phyloP scores from a whole-genome alignment of 257 asterid species.

The Rehmannia glutinosa region DNA sequence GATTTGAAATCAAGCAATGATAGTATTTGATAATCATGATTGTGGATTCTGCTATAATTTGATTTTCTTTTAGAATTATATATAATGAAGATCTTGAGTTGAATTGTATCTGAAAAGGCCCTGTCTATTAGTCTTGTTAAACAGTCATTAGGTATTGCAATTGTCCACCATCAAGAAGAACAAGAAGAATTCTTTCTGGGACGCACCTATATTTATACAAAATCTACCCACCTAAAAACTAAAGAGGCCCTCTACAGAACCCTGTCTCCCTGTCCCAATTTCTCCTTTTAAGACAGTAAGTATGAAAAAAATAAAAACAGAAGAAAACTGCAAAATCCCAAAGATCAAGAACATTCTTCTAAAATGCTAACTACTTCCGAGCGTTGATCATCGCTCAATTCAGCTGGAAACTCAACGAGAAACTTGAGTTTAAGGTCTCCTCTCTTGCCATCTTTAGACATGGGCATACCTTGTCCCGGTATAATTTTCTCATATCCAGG shows the following conservation, averaged over 20 bases:
- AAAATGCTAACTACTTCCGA: slow-evolving; percentile 47
- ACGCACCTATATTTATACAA: slow-evolving; percentile 22
- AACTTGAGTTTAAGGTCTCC: slow-evolving; percentile 82
- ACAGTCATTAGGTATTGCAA: not conserved
- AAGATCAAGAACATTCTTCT: slow-evolving; percentile 35
- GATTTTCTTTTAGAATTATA: not conserved
- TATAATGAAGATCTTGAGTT: no score
- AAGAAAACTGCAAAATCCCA: not conserved
- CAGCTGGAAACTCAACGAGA: slow-evolving; percentile 61
- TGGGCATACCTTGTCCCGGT: slow-evolving; percentile 86
- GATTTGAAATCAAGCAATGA: not conserved
- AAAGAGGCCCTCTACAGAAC: not conserved
- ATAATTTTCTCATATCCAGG: slow-evolving; percentile 74
- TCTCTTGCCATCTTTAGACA: slow-evolving; percentile 43
- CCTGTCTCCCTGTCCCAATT: not conserved
- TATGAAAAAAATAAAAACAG: not conserved
- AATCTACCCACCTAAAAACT: slow-evolving; percentile 19
- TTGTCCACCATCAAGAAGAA: slow-evolving; percentile 16
- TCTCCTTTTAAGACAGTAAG: slow-evolving; percentile 2
- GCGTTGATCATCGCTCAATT: slow-evolving; percentile 56
- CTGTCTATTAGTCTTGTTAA: not conserved
- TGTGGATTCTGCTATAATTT: not conserved
- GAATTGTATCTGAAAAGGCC: not conserved
- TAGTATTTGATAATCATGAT: not conserved
- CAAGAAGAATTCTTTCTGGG: slow-evolving; percentile 15